Evolutionary conservation across 2,329 filamentous ascomycete species (phyloP).

Genomic region (Alternaria hordeiaustralica): DNA sequence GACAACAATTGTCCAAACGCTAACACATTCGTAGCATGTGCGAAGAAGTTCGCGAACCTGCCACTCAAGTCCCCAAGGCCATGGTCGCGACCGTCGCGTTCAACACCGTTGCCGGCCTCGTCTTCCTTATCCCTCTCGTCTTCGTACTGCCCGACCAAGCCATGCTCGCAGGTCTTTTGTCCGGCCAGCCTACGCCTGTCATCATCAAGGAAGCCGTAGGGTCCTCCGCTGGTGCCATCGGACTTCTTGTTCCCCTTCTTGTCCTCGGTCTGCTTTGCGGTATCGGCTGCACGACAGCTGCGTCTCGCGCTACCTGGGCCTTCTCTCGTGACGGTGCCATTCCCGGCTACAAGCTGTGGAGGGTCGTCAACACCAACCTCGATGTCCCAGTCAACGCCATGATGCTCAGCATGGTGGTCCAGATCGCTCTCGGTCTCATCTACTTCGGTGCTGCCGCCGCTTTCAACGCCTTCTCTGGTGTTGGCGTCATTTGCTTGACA

Average conservation of each 20-base stretch:
- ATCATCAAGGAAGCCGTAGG: conserved; percentile 70
- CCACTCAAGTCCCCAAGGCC: conserved; percentile 73
- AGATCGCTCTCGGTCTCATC: conserved; percentile 69
- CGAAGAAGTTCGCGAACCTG: conserved; percentile 71
- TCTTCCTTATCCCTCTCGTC: conserved; percentile 72
- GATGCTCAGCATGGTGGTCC: conserved; percentile 72
- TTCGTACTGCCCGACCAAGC: conserved; percentile 72
- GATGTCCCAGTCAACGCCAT: conserved; percentile 74
- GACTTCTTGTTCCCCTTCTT: conserved; percentile 68
- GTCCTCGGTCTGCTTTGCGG: conserved; percentile 72
- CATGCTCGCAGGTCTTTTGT: conserved; percentile 60
- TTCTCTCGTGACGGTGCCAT: conserved; percentile 75
- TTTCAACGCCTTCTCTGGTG: conserved; percentile 75
- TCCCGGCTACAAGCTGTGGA: conserved; percentile 67
- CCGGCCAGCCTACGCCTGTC: conserved; percentile 67
- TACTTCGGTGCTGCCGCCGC: conserved; percentile 73
- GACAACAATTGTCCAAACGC: conserved; percentile 21
- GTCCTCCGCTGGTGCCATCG: conserved; percentile 66
- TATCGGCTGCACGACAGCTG: conserved; percentile 72
- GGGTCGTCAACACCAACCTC: conserved; percentile 65
- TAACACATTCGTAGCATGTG: conserved; percentile 65
- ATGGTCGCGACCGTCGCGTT: conserved; percentile 72
- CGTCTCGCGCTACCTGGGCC: conserved; percentile 72
- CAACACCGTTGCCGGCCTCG: conserved; percentile 69
- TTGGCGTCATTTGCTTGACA: conserved; percentile 73